Percentiles rank a stretch among this genome's conserved stretches.
These are phyloP conservation scores for Porodaedalea pini DNA, from an alignment of 1,284 basidiomycete species.

Conservation along the genomic window DNA sequence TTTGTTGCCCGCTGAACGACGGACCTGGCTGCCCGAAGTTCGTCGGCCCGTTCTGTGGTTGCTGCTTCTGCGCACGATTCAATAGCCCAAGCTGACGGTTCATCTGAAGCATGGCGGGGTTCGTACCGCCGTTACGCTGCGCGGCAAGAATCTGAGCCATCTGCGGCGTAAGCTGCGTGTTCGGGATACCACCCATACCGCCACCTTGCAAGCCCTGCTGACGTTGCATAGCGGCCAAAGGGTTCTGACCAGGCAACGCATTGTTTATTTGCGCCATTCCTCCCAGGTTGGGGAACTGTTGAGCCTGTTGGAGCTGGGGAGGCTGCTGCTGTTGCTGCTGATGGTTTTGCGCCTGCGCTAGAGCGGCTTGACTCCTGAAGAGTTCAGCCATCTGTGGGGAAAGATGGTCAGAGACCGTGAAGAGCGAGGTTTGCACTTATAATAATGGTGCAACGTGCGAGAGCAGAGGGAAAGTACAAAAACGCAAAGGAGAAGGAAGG, in stretches of 20 bases:
- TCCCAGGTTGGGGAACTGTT: slow-evolving; percentile 11
- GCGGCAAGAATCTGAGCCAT: slow-evolving; percentile 9
- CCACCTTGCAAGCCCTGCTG: slow-evolving; percentile 2
- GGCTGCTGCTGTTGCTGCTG: slow-evolving; percentile 13
- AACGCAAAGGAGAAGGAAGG: slow-evolving; percentile 8
- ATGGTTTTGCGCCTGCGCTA: slow-evolving; percentile 8
- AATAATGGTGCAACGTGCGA: not conserved
- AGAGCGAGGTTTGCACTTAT: not conserved
- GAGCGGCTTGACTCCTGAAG: slow-evolving; percentile 5
- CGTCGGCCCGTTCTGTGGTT: slow-evolving; percentile 17
- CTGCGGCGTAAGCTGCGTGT: not conserved
- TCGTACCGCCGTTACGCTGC: not conserved
- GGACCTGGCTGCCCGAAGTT: slow-evolving; percentile 6
- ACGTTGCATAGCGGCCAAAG: slow-evolving; percentile 6
- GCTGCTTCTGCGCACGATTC: slow-evolving; percentile 15
- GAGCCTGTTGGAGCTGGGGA: slow-evolving; percentile 11
- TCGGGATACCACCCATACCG: slow-evolving; percentile 5
- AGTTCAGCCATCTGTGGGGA: slow-evolving; percentile 17
- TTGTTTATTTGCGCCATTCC: slow-evolving; percentile 10
- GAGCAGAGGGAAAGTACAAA: not conserved
- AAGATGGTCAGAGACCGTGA: slow-evolving; percentile 9
- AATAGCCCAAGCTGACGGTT: slow-evolving; percentile 13
- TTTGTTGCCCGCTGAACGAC: slow-evolving; percentile 13
- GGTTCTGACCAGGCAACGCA: not conserved
- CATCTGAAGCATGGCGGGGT: slow-evolving; percentile 14